phyloP scores from a whole-genome alignment of 768 basidiomycete species.

The Tylopilus subfusipes region DNA sequence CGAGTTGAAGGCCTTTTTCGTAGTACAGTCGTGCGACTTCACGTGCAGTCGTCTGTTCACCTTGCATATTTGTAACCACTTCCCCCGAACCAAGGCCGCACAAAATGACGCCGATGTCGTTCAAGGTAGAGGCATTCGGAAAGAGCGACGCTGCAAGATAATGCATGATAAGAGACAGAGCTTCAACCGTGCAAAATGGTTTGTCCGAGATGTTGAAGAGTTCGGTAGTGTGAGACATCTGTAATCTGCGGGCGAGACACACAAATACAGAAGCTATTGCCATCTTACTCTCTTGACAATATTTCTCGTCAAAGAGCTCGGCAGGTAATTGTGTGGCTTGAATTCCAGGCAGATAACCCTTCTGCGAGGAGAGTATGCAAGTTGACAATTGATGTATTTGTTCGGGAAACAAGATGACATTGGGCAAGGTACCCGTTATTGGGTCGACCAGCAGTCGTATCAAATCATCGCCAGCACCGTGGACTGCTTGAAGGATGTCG shows the following conservation, averaged over 20 bases:
- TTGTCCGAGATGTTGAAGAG: conserved; percentile 24
- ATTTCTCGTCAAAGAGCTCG: conserved; percentile 28
- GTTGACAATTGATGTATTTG: conserved; percentile 34
- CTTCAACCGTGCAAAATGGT: conserved; percentile 32
- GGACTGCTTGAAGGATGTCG: conserved; percentile 35
- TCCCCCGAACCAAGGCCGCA: conserved; percentile 32
- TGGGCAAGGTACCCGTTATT: conserved; percentile 39
- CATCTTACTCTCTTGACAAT: conserved; percentile 22
- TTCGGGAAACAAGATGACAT: conserved; percentile 40
- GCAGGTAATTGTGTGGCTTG: conserved; percentile 21
- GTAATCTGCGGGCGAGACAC: conserved; percentile 44
- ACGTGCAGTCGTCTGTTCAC: conserved; percentile 26
- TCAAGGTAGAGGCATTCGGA: conserved; percentile 45
- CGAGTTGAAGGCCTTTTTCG: conserved; percentile 40
- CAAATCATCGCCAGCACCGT: conserved; percentile 32
- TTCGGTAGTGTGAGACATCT: conserved; percentile 29
- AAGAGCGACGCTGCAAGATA: conserved; percentile 45
- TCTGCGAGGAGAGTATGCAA: conserved; percentile 36
- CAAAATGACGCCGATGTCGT: conserved; percentile 49
- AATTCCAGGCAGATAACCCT: conserved; percentile 34
- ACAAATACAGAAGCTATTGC: conserved; percentile 42
- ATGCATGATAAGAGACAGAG: conserved; percentile 43
- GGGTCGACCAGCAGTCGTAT: conserved; percentile 32
- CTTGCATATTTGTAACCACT: conserved; percentile 17
- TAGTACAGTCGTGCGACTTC: conserved; percentile 44